Conservation (phyloP, 2,329 filamentous ascomycete species). For the Zymoseptoria pseudotritici region DNA sequence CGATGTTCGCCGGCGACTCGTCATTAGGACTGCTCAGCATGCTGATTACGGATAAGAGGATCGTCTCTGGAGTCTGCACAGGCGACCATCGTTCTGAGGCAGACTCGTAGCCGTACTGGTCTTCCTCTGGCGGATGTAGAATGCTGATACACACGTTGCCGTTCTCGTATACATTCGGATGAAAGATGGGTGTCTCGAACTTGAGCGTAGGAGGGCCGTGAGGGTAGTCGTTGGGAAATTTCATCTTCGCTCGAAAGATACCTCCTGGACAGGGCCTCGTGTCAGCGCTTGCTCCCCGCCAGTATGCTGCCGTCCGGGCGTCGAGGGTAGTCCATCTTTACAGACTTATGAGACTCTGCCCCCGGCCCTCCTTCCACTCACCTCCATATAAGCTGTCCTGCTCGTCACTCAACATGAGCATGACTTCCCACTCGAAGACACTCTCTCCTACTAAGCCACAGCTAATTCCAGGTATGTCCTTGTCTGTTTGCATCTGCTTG, state of each 20-base stretch:
- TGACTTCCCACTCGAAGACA: slow-evolving; percentile 96
- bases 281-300: neutral
- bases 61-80: slow-evolving; percentile 91
- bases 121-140: slow-evolving; percentile 88
- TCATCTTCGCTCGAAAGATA: slow-evolving; percentile 79
- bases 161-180: slow-evolving; percentile 83
- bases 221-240: slow-evolving; percentile 80
- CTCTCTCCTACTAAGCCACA: slow-evolving; percentile 81
- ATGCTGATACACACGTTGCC: slow-evolving; percentile 96
- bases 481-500: slow-evolving; percentile 86
- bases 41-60: slow-evolving; percentile 84
- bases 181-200: slow-evolving; percentile 81
- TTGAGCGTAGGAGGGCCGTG: slow-evolving; percentile 81
- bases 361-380: slow-evolving; percentile 36
- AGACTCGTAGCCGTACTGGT: slow-evolving; percentile 86
- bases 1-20: slow-evolving; percentile 90
- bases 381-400: slow-evolving; percentile 74
- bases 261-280: slow-evolving; percentile 54
- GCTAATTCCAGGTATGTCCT: slow-evolving; percentile 89
- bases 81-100: slow-evolving; percentile 89
- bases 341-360: neutral
- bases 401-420: slow-evolving; percentile 95
- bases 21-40: slow-evolving; percentile 90
- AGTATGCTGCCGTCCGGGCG: neutral
- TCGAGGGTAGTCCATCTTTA: neutral